These are phyloP conservation scores for Schizothecium vesticola DNA, from an alignment of 495 filamentous ascomycete species.

Conservation along the genomic window DNA sequence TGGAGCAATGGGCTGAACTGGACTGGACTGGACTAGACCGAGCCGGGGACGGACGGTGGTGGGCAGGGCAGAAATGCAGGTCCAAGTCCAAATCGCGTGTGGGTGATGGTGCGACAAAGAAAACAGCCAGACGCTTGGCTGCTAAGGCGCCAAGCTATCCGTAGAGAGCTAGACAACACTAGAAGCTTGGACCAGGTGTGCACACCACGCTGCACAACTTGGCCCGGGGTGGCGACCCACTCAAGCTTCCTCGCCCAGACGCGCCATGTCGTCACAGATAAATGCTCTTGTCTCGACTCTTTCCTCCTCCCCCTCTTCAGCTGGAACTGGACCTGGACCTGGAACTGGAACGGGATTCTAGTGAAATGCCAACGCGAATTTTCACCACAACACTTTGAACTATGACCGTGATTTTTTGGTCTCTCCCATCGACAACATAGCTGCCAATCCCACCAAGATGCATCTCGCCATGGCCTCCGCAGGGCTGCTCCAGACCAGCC, in stretches of 20 bases:
- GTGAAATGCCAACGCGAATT: neutral
- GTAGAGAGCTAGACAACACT: no score
- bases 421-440: neutral
- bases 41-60: neutral
- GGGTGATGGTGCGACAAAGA: neutral
- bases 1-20: neutral
- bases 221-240: neutral
- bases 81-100: neutral
- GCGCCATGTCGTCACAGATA: neutral
- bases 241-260: neutral
- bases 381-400: neutral
- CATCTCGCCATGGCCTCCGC: slow-evolving; percentile 48
- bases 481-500: slow-evolving; percentile 67
- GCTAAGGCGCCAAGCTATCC: no score
- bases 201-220: no score
- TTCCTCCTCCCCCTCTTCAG: neutral
- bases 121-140: neutral
- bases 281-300: neutral
- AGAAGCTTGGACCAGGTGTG: neutral
- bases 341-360: neutral
- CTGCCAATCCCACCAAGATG: neutral
- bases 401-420: neutral
- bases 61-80: neutral
- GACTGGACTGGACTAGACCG: neutral
- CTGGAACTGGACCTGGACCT: neutral